Evolutionary conservation across 108 stramenopile species (phyloP), one percentile per base, ranked within the genome.

Genomic region (Aurantiochytrium sp.): DNA sequence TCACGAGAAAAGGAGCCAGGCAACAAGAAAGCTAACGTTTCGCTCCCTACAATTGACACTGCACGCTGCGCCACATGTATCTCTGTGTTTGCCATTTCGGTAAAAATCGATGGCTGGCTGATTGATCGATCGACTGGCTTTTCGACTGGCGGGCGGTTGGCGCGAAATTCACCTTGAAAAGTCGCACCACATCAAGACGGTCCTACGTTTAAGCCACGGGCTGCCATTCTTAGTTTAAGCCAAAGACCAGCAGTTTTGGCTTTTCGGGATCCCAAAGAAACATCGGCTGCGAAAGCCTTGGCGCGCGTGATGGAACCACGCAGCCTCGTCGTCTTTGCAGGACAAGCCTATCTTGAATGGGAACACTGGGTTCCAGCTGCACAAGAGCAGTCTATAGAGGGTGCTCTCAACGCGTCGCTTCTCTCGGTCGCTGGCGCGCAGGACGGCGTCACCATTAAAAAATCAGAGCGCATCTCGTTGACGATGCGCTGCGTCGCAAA

Each of bases 401-500:
- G 64, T 10, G 64, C 64, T 16, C 21, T 23, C 49, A 83, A 83
- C 51, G 49, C n/a, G 76, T 53, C 45, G 19, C 12, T 83, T 0
- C 76, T 83, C 43, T 12, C 6, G 16, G 76, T 45, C 25, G 19
- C 44, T 43, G 35, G 23, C 10, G 2, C 42, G 18, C 21, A 28
- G 2, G 35, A 6, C 10, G 14, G 21, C 64, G 18, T n/a, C 35
- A 18, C 18, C 14, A 10, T 69, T 8, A 0, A 8, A 0, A 69
- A 42, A 18, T 35, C 45, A 45, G 51, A 47, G 76, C 45, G 76
- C n/a, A 47, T 83, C 23, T 83, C 76, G 23, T 6, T 83, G 49
- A 83, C 76, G 25, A 83, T 83, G 76, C 76, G 76, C 10, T 83
- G 76, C 51, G 76, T 83, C 16, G 76, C 76, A 18, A 47, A 83